A percentile compares a stretch with the other conserved stretches of the same genome.
These are phyloP conservation scores for Backusella luteola DNA, from an alignment of 192 early-diverging fungal species.

Conservation along the genomic window DNA sequence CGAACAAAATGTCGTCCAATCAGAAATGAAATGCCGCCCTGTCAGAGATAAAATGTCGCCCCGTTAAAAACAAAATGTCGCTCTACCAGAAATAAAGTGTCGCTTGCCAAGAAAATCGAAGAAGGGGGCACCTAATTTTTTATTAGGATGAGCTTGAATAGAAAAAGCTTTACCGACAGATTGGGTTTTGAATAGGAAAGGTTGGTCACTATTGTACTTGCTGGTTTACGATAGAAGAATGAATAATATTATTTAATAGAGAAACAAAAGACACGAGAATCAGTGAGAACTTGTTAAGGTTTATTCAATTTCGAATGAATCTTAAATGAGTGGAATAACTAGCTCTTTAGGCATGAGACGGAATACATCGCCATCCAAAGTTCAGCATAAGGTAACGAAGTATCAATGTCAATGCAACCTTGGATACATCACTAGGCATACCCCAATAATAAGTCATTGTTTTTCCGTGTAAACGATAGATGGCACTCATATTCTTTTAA, in stretches of 20 bases:
- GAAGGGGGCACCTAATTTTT: conserved; percentile 70
- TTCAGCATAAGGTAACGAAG: conserved; percentile 84
- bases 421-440: conserved; percentile 73
- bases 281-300: too few relatives aligned
- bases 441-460: conserved; percentile 98
- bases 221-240: conserved; percentile 45
- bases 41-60: too few relatives aligned
- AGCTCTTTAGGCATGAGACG: conserved; percentile 48
- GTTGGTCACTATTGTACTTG: conserved; percentile 73
- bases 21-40: too few relatives aligned
- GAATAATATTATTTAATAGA: too few relatives aligned
- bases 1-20: too few relatives aligned
- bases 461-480: conserved; percentile 65
- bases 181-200: conserved; percentile 95
- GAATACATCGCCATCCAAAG: conserved; percentile 99
- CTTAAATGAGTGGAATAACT: too few relatives aligned
- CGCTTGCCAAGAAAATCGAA: conserved; percentile 28
- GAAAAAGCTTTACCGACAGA: conserved; percentile 87
- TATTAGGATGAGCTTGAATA: conserved; percentile 98
- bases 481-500: conserved; percentile 3
- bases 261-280: too few relatives aligned
- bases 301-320: too few relatives aligned
- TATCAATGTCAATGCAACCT: conserved; percentile 72
- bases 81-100: too few relatives aligned
- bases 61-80: too few relatives aligned